Percentiles rank a stretch among this genome's conserved stretches.
Conservation (phyloP, 805 yeast genomes). For the Saccharomycopsis sp. region DNA sequence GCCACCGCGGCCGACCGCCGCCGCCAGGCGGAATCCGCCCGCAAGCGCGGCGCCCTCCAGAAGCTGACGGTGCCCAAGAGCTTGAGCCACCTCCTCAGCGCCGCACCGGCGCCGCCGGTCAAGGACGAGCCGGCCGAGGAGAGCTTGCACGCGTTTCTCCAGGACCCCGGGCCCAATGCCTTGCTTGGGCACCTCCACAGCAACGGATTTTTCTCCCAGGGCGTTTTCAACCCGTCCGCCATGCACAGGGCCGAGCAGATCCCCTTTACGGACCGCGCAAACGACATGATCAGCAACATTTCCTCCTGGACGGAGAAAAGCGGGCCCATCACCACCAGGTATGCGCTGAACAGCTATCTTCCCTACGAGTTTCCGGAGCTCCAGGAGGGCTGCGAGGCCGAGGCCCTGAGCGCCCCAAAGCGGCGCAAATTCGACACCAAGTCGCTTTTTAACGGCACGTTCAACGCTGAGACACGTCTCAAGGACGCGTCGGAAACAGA, state of each 20-base stretch:
- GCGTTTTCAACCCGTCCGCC: neutral
- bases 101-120: slow-evolving; percentile 3
- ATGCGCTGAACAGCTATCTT: slow-evolving; percentile 15
- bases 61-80: slow-evolving; percentile 49
- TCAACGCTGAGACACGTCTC: slow-evolving; percentile 2
- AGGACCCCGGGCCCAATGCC: neutral
- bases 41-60: slow-evolving; percentile 45
- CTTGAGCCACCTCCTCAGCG: slow-evolving; percentile 42
- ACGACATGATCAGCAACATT: slow-evolving; percentile 54
- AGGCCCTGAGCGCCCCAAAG: too few species aligned
- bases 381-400: too few species aligned
- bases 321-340: slow-evolving; percentile 28
- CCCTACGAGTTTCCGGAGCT: slow-evolving; percentile 16
- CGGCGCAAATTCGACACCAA: slow-evolving; percentile 14
- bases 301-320: slow-evolving; percentile 53
- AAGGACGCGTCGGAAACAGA: too few species aligned
- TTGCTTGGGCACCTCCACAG: neutral
- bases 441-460: slow-evolving; percentile 13
- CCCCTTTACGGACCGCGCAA: slow-evolving; percentile 39
- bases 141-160: neutral
- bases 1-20: slow-evolving; percentile 26
- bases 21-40: slow-evolving; percentile 43
- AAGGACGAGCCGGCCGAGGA: slow-evolving; percentile 5
- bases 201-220: neutral
- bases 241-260: slow-evolving; percentile 15